Base-by-base conservation (phyloP, 1,284 basidiomycete species). In the Puccinia novopanici region DNA sequence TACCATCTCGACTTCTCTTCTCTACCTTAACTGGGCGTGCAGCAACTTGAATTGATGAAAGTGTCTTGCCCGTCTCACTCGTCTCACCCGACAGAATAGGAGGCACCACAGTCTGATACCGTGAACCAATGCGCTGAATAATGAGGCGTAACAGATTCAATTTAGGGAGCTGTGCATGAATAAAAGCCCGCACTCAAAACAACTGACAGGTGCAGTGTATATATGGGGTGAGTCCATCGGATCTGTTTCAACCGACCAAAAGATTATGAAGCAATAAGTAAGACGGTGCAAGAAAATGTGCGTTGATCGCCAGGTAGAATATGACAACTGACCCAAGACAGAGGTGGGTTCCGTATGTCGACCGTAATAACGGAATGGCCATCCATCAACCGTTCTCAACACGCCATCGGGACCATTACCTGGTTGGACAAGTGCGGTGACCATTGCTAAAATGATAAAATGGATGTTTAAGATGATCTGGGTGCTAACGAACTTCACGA, bases 291-390 rank as follows among this genome's bases (percentile, higher is more conserved):
- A 48, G 27, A 24, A 37, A 19, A 63, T 1, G 34, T 4, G 3
- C 27, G 17, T 50, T 19, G 42, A 79, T 30, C 42, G 15, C 15
- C 17, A 57, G 45, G 27, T 15, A 5, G 45, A 37, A 63, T 42
- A 24, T 15, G n/a, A 71, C 24, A 54, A 19, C 45, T 45, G 24
- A 80, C 78, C 78, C 22, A 80, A 52, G 42, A 80, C 71, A 48
- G 78, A 74, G 12, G 61, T 48, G 40, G 78, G 78, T 27, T 80
- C 78, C n/a, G 78, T 80, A 45, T 65, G 67, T 74, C 63, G 57
- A 13, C 78, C 78, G 50, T 80, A 80, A 40, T 80, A 80, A 37
- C 78, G 70, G 45, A 80, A 80, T 45, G 78, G 78, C 78, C 78
- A 80, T 27, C 78, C 78, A 57, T 80, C 61, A 50, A 80, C 67